Evolutionary conservation across 2,329 filamentous ascomycete species (phyloP).

Genomic region (Aspergillus sp.): DNA sequence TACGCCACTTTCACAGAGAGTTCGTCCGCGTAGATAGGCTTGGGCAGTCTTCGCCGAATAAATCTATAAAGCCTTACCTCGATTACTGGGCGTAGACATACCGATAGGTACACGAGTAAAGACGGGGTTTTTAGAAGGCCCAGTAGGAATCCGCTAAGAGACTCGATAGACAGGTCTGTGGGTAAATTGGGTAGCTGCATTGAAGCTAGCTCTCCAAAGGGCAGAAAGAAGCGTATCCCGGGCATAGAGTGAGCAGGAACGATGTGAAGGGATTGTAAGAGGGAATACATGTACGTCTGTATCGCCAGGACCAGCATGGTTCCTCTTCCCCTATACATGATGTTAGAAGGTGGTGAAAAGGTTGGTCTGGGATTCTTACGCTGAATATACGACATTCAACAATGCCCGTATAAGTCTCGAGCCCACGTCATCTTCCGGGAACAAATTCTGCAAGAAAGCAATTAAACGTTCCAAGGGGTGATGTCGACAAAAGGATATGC

Average conservation of each 20-base stretch:
- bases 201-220: slow-evolving; percentile 39
- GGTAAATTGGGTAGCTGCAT: slow-evolving; percentile 37
- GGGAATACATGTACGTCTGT: slow-evolving; percentile 46
- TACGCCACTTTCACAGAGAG: slow-evolving; percentile 45
- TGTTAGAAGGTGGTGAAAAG: slow-evolving; percentile 1
- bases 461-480: slow-evolving; percentile 40
- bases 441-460: slow-evolving; percentile 29
- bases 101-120: slow-evolving; percentile 37
- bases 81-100: slow-evolving; percentile 40
- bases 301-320: slow-evolving; percentile 41
- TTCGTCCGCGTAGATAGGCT: slow-evolving; percentile 43
- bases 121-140: slow-evolving; percentile 40
- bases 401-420: slow-evolving; percentile 30
- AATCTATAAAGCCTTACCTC: slow-evolving; percentile 45
- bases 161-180: slow-evolving; percentile 28
- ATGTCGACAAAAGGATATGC: slow-evolving; percentile 41
- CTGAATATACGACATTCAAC: slow-evolving; percentile 31
- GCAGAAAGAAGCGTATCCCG: slow-evolving; percentile 35
- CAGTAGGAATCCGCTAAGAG: slow-evolving; percentile 29
- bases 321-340: slow-evolving; percentile 33
- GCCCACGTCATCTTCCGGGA: slow-evolving; percentile 28
- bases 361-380: slow-evolving; percentile 27
- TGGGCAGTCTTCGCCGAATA: slow-evolving; percentile 44
- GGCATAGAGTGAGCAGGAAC: slow-evolving; percentile 38
- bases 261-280: slow-evolving; percentile 46